Evolutionary conservation across 129 eudicot species (phyloP), one percentile per base, ranked within the genome.

Genomic region (Silybum marianum): DNA sequence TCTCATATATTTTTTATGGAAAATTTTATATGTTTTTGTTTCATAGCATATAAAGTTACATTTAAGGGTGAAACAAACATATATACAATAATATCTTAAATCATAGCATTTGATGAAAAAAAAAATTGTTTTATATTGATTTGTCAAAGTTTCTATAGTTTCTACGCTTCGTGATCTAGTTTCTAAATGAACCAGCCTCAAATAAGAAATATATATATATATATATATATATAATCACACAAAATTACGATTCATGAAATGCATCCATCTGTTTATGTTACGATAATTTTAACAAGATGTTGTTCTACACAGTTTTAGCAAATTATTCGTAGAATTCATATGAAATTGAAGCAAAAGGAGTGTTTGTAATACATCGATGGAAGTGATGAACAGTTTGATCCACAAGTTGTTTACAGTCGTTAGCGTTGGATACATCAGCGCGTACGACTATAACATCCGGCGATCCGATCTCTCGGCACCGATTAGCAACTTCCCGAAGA

Each of bases 401-500:
- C 58, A 90, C 85, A 39, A 90, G 28, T 21, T 80, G 80, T 78
- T 79, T 79, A 75, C 97, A 90, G 28, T 90, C 97, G 13, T 82
- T 74, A 4, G 84, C 86, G 16, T 88, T 75, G 14, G 93, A 83
- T 6, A 91, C 91, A 36, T 91, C 97, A 10, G 88, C 89, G 4
- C 84, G 82, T 8, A 87, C 77, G 9, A 72, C 73, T 4, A 91
- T 71, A 40, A 87, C 93, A 34, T 88, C 92, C 0, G 94, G 92
- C 2, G 92, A 85, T 13, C 97, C 94, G 13, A 90, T 68, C 12
- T 70, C 69, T 2, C 71, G 77, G 13, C 90, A 88, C 73, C 80
- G 77, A 16, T 88, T 85, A 9, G 92, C 94, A 10, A 92, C 94
- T 69, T 86, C 92, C 4, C 72, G 85, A 6, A 90, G 88, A 11